Conservation (phyloP, 1,284 basidiomycete species). For the Ceratobasidium sp. region DNA sequence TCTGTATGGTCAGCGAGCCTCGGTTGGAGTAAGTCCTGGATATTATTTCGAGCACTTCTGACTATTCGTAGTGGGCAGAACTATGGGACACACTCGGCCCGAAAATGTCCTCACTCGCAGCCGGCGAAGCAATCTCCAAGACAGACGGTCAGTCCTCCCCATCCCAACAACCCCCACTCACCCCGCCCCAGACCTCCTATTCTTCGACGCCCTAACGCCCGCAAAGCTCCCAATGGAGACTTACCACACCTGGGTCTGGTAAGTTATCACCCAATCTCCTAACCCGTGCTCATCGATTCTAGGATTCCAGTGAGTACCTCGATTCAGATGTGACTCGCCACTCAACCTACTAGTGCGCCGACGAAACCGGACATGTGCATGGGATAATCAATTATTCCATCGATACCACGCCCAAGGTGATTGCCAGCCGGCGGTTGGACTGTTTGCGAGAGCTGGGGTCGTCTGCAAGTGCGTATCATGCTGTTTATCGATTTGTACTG, state of each 20-base stretch:
- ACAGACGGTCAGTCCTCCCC: slow-evolving; percentile 33
- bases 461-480: background rate
- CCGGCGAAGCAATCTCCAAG: slow-evolving; percentile 38
- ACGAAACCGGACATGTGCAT: slow-evolving; percentile 36
- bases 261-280: background rate
- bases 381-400: slow-evolving; percentile 38
- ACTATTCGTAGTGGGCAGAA: slow-evolving; percentile 22
- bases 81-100: slow-evolving; percentile 39
- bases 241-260: slow-evolving; percentile 37
- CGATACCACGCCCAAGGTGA: slow-evolving; percentile 39
- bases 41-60: background rate
- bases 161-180: background rate
- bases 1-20: slow-evolving; percentile 27
- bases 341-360: slow-evolving; percentile 30
- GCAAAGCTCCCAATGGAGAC: slow-evolving; percentile 39
- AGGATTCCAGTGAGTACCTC: slow-evolving; percentile 32
- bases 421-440: slow-evolving; percentile 38
- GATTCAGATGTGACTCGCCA: background rate
- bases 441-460: slow-evolving; percentile 38
- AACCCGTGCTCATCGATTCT: slow-evolving; percentile 1
- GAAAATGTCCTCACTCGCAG: slow-evolving; percentile 23
- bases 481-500: background rate
- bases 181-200: slow-evolving; percentile 30
- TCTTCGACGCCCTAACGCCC: slow-evolving; percentile 38
- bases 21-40: slow-evolving; percentile 1